Base-by-base conservation (phyloP, 371 early-diverging fungal species). In the Rhizopus arrhizus region DNA sequence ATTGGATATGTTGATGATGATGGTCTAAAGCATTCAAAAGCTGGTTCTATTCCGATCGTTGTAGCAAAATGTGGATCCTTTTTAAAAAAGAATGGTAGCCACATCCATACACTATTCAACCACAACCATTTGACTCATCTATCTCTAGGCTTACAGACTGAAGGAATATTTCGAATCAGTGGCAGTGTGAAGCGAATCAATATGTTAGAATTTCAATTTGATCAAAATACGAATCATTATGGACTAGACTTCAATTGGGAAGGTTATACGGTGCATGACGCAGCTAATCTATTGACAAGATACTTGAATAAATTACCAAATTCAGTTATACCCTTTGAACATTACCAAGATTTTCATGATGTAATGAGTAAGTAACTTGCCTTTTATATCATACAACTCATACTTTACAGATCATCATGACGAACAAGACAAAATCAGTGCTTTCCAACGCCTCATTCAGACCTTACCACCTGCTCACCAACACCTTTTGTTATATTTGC, bases 261-360 rank as follows among this genome's bases (percentile, higher is more conserved):
- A 38, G 76, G 72, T 38, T 84, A 75, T 66, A 78, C 84, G 1
- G 79, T 83, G 0, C 82, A 81, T 67, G 85, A 85, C 66, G 84
- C 84, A 28, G 84, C 85, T 36, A 82, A 77, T 64, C 69, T 84
- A 16, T 60, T 84, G 22, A 71, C 81, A 29, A 72, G 84, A 38
- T 85, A 80, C 54, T 68, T 85, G 35, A 84, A 81, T 42, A 69
- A 71, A 51, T 64, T 85, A 32, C 84, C 83, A 32, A 77, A 82
- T 15, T 78, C 84, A 29, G 84, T 85, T 34, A 81, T 85, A 47
- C 72, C 84, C 5, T 71, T 74, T 47, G 68, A 73, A 22, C 74
- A 55, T 46, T 83, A 81, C 60, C 74, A 78, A 46, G 59, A 64
- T 50, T 85, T 85, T 50, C 67, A 84, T 28, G 70, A 74, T 49